Percentiles rank a stretch among this genome's conserved stretches.
Conservation (phyloP, 2,329 filamentous ascomycete species). For the Pochonia chlamydosporia region DNA sequence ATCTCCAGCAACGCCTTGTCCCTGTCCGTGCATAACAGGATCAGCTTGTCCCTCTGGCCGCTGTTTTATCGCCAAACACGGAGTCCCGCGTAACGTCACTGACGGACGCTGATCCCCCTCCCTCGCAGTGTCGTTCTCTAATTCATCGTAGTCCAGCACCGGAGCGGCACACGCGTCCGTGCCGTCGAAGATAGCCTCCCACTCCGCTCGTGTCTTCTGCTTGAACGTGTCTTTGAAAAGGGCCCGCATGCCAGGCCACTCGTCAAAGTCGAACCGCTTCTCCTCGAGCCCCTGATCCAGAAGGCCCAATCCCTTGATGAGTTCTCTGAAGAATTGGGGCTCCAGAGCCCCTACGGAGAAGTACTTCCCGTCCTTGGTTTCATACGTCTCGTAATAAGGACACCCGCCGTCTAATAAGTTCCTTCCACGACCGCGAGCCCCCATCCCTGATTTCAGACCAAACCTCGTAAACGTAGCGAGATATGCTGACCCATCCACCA, state of each 20-base stretch:
- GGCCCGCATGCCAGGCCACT: conserved; percentile 62
- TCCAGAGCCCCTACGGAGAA: conserved; percentile 90
- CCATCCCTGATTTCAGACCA: conserved; percentile 55
- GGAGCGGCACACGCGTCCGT: conserved; percentile 93
- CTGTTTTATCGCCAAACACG: conserved; percentile 56
- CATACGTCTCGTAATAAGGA: conserved; percentile 87
- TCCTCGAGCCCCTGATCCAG: conserved; percentile 42
- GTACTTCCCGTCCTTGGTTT: conserved; percentile 70
- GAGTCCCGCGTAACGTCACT: conserved; percentile 64
- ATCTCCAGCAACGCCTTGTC: conserved; percentile 55
- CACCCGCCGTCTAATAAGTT: conserved; percentile 81
- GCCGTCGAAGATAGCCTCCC: conserved; percentile 82
- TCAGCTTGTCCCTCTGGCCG: conserved; percentile 24
- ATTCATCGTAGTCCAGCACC: conserved; percentile 68
- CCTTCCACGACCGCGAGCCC: conserved; percentile 58
- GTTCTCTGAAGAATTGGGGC: conserved; percentile 69
- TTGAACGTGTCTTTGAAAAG: conserved; percentile 61
- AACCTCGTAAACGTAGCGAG: conserved; percentile 74
- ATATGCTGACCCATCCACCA: conserved; percentile 86
- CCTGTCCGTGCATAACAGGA: conserved; percentile 51
- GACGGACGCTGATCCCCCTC: conserved; percentile 66
- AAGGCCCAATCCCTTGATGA: conserved; percentile 64
- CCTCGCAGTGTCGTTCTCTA: conserved; percentile 45
- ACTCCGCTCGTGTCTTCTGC: conserved; percentile 65
- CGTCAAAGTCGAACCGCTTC: conserved; percentile 50